Percentiles rank a stretch among this genome's conserved stretches.
Evolutionary conservation across 352 stramenopile species (phyloP).

Genomic region (Peronospora farinosa): DNA sequence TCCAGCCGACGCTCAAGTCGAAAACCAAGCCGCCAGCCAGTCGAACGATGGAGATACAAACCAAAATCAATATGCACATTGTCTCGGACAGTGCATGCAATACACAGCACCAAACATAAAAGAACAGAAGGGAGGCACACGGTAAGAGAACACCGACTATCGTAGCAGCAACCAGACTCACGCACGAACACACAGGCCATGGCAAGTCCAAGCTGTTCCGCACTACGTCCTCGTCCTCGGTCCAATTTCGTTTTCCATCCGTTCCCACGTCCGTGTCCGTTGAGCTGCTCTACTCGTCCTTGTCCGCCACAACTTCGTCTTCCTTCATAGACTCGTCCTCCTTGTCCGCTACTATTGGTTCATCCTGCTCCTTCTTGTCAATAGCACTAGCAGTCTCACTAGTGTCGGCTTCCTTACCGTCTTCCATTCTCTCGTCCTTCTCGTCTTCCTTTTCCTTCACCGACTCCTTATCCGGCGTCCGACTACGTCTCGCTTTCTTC

Average conservation of each 20-base stretch:
- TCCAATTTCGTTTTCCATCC: conserved; percentile 19
- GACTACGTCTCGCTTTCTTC: conserved; percentile 37
- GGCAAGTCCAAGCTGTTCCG: conserved; percentile 20
- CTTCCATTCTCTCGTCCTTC: conserved; percentile 13
- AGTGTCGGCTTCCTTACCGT: conserved; percentile 19
- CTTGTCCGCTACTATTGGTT: conserved; percentile 8
- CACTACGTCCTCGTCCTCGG: conserved; percentile 18
- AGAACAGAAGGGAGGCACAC: conserved; percentile 27
- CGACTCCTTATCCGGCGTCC: conserved; percentile 24
- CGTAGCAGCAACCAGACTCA: conserved; percentile 36
- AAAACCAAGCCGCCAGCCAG: conserved; percentile 21
- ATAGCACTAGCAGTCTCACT: conserved; percentile 9
- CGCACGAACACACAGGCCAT: conserved; percentile 24
- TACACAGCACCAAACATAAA: conserved; percentile 35
- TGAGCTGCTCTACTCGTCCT: conserved; percentile 17
- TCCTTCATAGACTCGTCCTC: conserved; percentile 17
- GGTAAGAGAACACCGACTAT: conserved; percentile 35
- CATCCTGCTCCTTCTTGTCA: conserved; percentile 21
- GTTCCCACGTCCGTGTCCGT: conserved; percentile 3
- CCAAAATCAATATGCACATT: conserved; percentile 32
- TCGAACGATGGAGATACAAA: conserved; percentile 33
- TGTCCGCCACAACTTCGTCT: background rate
- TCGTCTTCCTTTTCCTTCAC: conserved; percentile 22
- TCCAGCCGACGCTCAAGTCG: conserved; percentile 11
- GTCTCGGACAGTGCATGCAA: conserved; percentile 21